Base-by-base conservation (phyloP, 257 asterid genomes). In the Orobanche coerulescens region DNA sequence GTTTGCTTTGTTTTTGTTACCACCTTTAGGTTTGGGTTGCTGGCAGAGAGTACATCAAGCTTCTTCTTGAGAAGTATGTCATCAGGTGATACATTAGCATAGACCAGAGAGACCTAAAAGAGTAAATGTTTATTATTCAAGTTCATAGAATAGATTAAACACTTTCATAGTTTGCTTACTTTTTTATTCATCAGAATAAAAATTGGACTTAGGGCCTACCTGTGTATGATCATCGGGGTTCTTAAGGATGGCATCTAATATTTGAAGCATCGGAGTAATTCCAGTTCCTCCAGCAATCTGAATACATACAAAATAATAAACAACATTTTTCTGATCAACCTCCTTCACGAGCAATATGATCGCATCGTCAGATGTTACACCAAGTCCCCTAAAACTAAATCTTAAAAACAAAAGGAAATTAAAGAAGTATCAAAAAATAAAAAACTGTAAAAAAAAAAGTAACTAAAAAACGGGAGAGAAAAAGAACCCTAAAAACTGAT, bases 181-280 rank as follows among this genome's bases (percentile, higher is more conserved):
- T 40, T 28, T 54, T 34, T 16, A 40, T 66, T 51, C 28, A 53
- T 31, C 16, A 26, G 54, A 73, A 70, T 47, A 46, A 50, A 67
- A 40, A 24, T 59, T 10, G 5, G 23, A 58, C 19, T 31, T 42
- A 43, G 22, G 59, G 62, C 72, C 51, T 56, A 84, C 98, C 85
- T 88, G 88, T 50, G 96, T 88, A 66, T 79, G 78, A 72, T 92
- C 98, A 64, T 92, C 95, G 18, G 96, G 90, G 66, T 88, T 92
- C 79, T 88, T 88, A 51, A 88, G 85, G 69, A 92, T 82, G 68
- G 90, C 90, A 71, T 92, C 93, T 70, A 88, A 86, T 64, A 92
- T 71, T 84, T 92, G 98, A 75, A 92, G 98, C 96, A 92, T 92
- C 56, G 98, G 98, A 48, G 96, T 88, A 58, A 92, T 88, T 79